Base-by-base conservation (phyloP, 2,329 filamentous ascomycete genomes). In the Beauveria asiatica region DNA sequence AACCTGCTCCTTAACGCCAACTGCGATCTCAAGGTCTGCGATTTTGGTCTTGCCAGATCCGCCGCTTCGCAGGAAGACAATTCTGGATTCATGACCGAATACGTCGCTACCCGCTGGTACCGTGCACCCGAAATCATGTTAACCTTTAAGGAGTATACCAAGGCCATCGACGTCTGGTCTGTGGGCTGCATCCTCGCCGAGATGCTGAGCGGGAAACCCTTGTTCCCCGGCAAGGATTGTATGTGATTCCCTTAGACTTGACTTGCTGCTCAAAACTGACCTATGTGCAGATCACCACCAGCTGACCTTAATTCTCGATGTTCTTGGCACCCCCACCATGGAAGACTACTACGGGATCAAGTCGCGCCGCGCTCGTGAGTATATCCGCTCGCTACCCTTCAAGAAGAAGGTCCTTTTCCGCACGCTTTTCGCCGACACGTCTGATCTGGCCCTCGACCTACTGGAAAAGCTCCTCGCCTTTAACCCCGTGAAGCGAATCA, bases 11-110 rank as follows among this genome's bases (percentile, higher is more conserved):
- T 99, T 64, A 99, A 99, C 73, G 94, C 94, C 70, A 99, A 99
- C 77, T 99, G 94, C 76, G 94, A 99, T 77, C 82, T 99, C 67
- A 99, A 99, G 78, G 94, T 99, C 67, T 99, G 94, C 77, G 94
- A 99, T 75, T 99, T 99, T 70, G 94, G 94, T 71, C 85, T 99
- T 61, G 94, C 94, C 53, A 87, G 92, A 70, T 97, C 93, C 10
- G 94, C 94, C 13, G 94, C 94, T 9, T 97, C 93, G 10, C 95
- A 95, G 67, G 94, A 99, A 72, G 94, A 99, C 75, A 99, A 99
- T 78, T 97, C 93, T n/a, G 94, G 94, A 23, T 99, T 99, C 84
- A 99, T 99, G 94, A 99, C 94, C 17, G 94, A 99, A 95, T 99
- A 99, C 73, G 94, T 99, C 61, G 94, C 94, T 56, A 99, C 94